These are phyloP conservation scores for Beta corolliflora DNA, from an alignment of 179 eudicot species.

Conservation along the genomic window DNA sequence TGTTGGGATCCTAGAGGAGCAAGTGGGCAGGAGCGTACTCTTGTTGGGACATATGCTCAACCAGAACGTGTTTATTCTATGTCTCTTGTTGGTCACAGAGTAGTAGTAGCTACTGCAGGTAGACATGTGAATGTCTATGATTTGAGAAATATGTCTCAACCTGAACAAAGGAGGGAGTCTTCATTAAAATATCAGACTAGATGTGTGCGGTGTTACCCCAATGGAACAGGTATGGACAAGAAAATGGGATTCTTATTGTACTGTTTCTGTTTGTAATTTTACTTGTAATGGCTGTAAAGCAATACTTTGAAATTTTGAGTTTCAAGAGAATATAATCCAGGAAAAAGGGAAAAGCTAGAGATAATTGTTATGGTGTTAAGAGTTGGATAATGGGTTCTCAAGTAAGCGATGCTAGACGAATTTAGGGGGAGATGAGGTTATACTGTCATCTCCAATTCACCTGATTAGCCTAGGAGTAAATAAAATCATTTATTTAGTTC, in stretches of 20 bases:
- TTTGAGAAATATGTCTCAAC: constrained; percentile 92
- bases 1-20: constrained; percentile 99
- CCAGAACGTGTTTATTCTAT: constrained; percentile 96
- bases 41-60: constrained; percentile 88
- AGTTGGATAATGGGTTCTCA: not conserved
- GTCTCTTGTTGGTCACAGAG: constrained; percentile 79
- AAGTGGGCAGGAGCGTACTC: constrained; percentile 88
- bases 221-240: constrained; percentile 78
- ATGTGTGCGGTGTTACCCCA: constrained; percentile 92
- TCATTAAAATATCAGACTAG: constrained; percentile 94
- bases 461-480: not conserved
- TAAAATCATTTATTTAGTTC: not conserved
- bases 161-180: constrained; percentile 93
- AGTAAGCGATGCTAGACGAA: not conserved
- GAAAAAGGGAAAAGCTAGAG: not conserved
- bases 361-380: not conserved
- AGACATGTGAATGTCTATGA: constrained; percentile 95
- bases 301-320: not conserved
- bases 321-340: not conserved
- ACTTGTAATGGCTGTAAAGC: not conserved
- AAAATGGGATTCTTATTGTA: not conserved
- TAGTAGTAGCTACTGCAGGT: constrained; percentile 96
- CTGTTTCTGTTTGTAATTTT: not conserved
- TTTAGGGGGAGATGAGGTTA: not conserved
- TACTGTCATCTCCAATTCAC: not conserved